Percentiles rank a stretch among this genome's conserved stretches.
Conservation (phyloP, 2,329 filamentous ascomycete species). For the Elsinoe batatas region DNA sequence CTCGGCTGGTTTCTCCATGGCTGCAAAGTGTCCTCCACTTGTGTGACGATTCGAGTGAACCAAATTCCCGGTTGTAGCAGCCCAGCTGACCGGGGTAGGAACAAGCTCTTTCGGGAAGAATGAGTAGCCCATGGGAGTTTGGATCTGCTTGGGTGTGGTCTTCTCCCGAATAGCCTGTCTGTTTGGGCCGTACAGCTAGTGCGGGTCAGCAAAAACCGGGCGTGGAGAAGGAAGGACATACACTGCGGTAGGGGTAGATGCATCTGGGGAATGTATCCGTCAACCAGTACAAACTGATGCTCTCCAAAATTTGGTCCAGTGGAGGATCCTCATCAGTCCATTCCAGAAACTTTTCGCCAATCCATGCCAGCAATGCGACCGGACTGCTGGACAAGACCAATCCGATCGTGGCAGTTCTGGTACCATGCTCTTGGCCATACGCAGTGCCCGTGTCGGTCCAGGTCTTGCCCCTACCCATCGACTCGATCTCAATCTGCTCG, state of each 20-base stretch:
- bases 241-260: slow-evolving; percentile 41
- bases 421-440: slow-evolving; percentile 46
- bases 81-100: slow-evolving; percentile 30
- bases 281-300: slow-evolving; percentile 47
- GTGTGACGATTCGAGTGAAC: slow-evolving; percentile 32
- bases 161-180: background rate
- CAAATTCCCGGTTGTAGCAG: slow-evolving; percentile 31
- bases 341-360: slow-evolving; percentile 47
- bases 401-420: slow-evolving; percentile 47
- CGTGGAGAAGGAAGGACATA: slow-evolving; percentile 5
- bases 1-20: slow-evolving; percentile 27
- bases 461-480: slow-evolving; percentile 28
- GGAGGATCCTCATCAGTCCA: slow-evolving; percentile 41
- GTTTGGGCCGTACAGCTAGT: slow-evolving; percentile 11
- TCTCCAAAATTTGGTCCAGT: slow-evolving; percentile 37
- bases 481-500: slow-evolving; percentile 30
- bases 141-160: background rate
- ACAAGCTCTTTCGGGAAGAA: slow-evolving; percentile 36
- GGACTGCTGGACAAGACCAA: slow-evolving; percentile 45
- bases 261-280: slow-evolving; percentile 31
- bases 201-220: too few species aligned
- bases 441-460: slow-evolving; percentile 37
- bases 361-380: slow-evolving; percentile 48
- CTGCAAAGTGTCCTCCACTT: slow-evolving; percentile 32
- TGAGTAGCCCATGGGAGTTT: slow-evolving; percentile 33